These are phyloP conservation scores for Trichoderma koningiopsis DNA, from an alignment of 2,329 filamentous ascomycete genomes.

Conservation along the genomic window DNA sequence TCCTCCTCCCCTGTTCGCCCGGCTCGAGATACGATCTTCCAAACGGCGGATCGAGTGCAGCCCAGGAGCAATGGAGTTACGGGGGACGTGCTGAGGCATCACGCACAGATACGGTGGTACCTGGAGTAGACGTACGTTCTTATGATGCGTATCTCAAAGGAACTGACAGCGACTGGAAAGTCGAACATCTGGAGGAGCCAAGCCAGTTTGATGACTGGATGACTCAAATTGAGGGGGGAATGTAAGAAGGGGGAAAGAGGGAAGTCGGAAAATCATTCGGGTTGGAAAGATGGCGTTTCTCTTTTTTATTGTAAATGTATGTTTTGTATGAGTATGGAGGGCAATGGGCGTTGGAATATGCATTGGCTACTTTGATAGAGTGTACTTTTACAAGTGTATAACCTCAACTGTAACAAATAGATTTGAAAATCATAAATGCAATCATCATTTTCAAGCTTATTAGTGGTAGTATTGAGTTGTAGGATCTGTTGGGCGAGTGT, in stretches of 20 bases:
- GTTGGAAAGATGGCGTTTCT: background rate
- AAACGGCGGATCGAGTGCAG: background rate
- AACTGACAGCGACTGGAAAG: conserved; percentile 40
- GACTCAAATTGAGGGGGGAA: conserved; percentile 1
- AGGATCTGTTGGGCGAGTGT: too few species aligned
- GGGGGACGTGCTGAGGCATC: background rate
- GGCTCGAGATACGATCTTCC: background rate
- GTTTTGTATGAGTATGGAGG: background rate
- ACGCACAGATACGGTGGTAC: conserved; percentile 19
- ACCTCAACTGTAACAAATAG: background rate
- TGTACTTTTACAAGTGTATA: background rate
- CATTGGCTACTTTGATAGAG: background rate
- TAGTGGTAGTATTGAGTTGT: background rate
- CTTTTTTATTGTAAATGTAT: background rate
- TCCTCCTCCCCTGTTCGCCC: conserved; percentile 13
- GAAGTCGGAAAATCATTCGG: background rate
- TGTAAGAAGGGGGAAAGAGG: background rate
- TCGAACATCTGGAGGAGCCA: conserved; percentile 39
- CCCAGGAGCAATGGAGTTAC: background rate
- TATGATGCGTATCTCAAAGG: conserved; percentile 40
- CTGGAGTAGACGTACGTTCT: conserved; percentile 27
- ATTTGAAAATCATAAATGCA: background rate
- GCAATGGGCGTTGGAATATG: background rate
- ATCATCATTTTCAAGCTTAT: background rate
- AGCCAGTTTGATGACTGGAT: conserved; percentile 40